phyloP scores from a whole-genome alignment of 169 alveolate genomes.

The Eimeria mitis region DNA sequence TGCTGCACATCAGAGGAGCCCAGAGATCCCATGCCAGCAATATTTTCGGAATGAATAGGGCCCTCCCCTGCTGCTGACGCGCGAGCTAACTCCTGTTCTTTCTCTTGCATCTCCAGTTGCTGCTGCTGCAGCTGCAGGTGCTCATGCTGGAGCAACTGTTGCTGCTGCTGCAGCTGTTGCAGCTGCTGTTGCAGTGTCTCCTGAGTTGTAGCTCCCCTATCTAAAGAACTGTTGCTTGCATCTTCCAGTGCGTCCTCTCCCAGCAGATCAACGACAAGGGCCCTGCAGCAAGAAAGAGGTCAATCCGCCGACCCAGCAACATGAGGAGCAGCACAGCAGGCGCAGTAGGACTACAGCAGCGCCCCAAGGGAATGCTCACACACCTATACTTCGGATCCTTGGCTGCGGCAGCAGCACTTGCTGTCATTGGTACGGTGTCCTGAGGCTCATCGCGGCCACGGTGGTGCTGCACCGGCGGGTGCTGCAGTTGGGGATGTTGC shows the following conservation, averaged over 20 bases:
- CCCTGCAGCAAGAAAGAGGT: conserved; percentile 7
- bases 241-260: conserved; percentile 72
- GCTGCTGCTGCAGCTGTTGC: conserved; percentile 74
- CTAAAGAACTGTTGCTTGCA: conserved; percentile 59
- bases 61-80: conserved; percentile 50
- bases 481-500: conserved; percentile 59
- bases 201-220: conserved; percentile 45
- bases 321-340: neutral
- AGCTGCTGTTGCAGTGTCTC: conserved; percentile 61
- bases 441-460: conserved; percentile 1
- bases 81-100: conserved; percentile 35
- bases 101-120: conserved; percentile 58
- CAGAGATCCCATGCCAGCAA: neutral
- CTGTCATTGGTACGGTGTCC: neutral
- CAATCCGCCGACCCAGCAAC: neutral
- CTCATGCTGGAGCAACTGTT: conserved; percentile 61
- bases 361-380: conserved; percentile 1
- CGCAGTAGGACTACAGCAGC: neutral
- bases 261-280: conserved; percentile 56
- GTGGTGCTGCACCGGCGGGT: conserved; percentile 40
- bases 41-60: neutral
- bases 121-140: conserved; percentile 75
- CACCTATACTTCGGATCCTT: conserved; percentile 65
- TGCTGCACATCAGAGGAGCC: neutral
- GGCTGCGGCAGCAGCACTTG: conserved; percentile 59